phyloP scores from a whole-genome alignment of 2,329 filamentous ascomycete genomes.

The Rhinocladiella similis region DNA sequence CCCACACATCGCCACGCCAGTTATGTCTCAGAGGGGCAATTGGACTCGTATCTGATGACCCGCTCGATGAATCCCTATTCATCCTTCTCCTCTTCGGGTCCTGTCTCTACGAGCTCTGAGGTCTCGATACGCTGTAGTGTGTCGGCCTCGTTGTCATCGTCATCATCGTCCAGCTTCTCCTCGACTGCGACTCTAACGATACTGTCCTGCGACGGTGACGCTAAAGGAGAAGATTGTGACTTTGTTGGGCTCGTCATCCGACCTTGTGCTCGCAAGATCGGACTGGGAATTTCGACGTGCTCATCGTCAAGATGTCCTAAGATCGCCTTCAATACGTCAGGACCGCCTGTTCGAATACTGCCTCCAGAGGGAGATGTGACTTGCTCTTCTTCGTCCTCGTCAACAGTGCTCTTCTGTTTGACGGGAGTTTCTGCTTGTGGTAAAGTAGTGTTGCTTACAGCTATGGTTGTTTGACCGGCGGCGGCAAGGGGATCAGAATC shows the following conservation, averaged over 20 bases:
- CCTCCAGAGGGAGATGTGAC: conserved; percentile 25
- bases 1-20: too few species aligned
- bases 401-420: conserved; percentile 1
- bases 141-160: not conserved
- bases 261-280: not conserved
- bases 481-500: conserved; percentile 21
- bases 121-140: too few species aligned
- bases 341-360: conserved; percentile 25
- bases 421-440: conserved; percentile 14
- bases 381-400: conserved; percentile 13
- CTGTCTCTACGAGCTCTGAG: too few species aligned
- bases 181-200: not conserved
- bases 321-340: conserved; percentile 26
- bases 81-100: not conserved
- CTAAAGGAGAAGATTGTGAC: too few species aligned
- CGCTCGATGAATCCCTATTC: not conserved
- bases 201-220: not conserved
- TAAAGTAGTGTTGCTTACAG: not conserved
- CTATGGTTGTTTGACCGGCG: not conserved
- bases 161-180: not conserved
- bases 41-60: too few species aligned
- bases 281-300: conserved; percentile 5
- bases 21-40: too few species aligned
- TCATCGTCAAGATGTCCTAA: conserved; percentile 22
- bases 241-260: not conserved